phyloP scores from a whole-genome alignment of 495 filamentous ascomycete genomes.

The Penicillium odoratum region DNA sequence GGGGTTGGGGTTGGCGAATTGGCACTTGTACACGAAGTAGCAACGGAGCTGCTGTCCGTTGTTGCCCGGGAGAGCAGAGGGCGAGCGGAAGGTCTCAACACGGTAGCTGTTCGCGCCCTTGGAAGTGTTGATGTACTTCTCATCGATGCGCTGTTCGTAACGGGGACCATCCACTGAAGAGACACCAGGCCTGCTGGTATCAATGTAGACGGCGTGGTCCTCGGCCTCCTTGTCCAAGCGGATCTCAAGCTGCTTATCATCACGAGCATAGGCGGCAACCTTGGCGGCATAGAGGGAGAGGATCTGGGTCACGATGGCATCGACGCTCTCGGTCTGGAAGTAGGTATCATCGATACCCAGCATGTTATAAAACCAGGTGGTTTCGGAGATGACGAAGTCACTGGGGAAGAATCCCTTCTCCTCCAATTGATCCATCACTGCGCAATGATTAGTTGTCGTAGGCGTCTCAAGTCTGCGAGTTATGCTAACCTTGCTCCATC shows the following conservation, averaged over 20 bases:
- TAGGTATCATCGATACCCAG: slow-evolving; percentile 99
- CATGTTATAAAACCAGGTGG: slow-evolving; percentile 95
- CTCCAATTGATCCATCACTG: slow-evolving; percentile 73
- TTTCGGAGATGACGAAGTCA: slow-evolving; percentile 79
- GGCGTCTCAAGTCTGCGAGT: not conserved
- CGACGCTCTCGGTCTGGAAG: slow-evolving; percentile 87
- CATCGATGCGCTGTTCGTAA: slow-evolving; percentile 91
- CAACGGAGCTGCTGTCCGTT: slow-evolving; percentile 81
- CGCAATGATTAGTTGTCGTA: not conserved
- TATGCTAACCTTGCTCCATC: slow-evolving; percentile 76
- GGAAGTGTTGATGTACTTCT: slow-evolving; percentile 84
- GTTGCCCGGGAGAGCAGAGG: slow-evolving; percentile 67
- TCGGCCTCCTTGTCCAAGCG: slow-evolving; percentile 89
- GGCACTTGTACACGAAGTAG: slow-evolving; percentile 97
- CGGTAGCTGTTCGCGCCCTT: slow-evolving; percentile 71
- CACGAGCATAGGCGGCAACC: slow-evolving; percentile 88
- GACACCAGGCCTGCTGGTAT: slow-evolving; percentile 88
- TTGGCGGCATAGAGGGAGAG: slow-evolving; percentile 97
- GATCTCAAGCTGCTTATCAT: slow-evolving; percentile 92
- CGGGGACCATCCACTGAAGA: slow-evolving; percentile 71
- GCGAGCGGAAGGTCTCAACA: slow-evolving; percentile 93
- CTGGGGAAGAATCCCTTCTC: slow-evolving; percentile 83
- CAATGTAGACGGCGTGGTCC: slow-evolving; percentile 98
- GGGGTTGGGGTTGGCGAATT: slow-evolving; percentile 75
- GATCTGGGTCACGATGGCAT: slow-evolving; percentile 88